Base-by-base conservation (phyloP, 441 rosid genomes). In the Metrosideros polymorpha region DNA sequence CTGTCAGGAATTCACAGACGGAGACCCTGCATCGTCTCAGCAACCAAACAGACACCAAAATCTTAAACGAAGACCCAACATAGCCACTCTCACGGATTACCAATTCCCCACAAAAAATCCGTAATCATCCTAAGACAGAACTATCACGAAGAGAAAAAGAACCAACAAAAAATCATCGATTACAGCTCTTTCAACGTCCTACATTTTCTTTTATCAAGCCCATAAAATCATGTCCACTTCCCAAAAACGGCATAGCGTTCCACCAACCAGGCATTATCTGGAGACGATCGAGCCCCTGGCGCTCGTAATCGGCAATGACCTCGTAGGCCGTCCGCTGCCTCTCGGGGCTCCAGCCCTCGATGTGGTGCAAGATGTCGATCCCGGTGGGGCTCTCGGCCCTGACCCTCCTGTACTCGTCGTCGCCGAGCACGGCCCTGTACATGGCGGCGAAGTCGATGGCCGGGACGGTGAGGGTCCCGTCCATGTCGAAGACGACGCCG, bases 401-500 rank as follows among this genome's bases (percentile, higher is more conserved):
- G 89, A 95, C 49, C 83, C 99, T 90, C 85, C 56, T 85, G 89
- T 94, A 97, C 88, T 95, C 97, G n/a, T 88, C 93, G 30, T 94
- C 97, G 24, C 99, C 99, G 15, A 97, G 98, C 27, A 97, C 98
- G 83, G 93, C 86, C 86, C 86, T 92, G 92, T 96, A 94, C 99
- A 97, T 97, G 86, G 98, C 92, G 2, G 96, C 89, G 91, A 97
- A 97, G 88, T 97, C 99, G 87, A 97, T 97, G 71, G 88, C 96
- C 43, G 99, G 99, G 59, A 96, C 94, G 27, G 98, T 97, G 82
- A 97, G 92, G 87, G 99, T 97, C 55, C 99, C 98, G 89, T 97
- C 99, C 99, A 97, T 96, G 91, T 97, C 98, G 91, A 97, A 97
- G 15, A 96, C 96, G 85, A 97, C 93, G 45, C 99, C 98, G 32